These are phyloP conservation scores for Alternaria ethzedia DNA, from an alignment of 2,329 filamentous ascomycete genomes.

Conservation along the genomic window DNA sequence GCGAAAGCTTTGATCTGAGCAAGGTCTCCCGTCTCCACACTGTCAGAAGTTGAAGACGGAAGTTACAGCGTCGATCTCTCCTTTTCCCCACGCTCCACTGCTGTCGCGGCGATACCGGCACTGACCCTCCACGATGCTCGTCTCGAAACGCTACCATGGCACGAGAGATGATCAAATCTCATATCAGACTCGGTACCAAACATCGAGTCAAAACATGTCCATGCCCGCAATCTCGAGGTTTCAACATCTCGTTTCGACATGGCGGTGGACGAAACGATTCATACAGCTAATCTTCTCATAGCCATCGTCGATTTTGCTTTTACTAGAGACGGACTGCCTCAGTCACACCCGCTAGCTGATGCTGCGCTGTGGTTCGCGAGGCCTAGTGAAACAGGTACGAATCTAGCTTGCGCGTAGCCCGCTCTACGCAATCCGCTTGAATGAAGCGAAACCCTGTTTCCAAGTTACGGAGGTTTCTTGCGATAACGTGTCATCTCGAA, in stretches of 20 bases:
- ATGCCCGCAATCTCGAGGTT: neutral
- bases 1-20: slow-evolving; percentile 16
- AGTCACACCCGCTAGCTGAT: neutral
- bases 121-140: neutral
- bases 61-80: slow-evolving; percentile 25
- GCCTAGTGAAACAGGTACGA: slow-evolving; percentile 17
- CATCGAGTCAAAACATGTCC: neutral
- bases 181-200: neutral
- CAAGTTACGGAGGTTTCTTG: slow-evolving; percentile 3
- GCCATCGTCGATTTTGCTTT: neutral
- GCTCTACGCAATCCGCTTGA: slow-evolving; percentile 3
- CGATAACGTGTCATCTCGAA: slow-evolving; percentile 1
- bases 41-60: slow-evolving; percentile 15
- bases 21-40: slow-evolving; percentile 21
- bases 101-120: slow-evolving; percentile 4
- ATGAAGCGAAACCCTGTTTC: slow-evolving; percentile 9
- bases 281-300: neutral
- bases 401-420: slow-evolving; percentile 9
- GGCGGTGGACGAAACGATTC: neutral
- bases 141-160: slow-evolving; percentile 19
- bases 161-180: slow-evolving; percentile 6
- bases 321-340: neutral
- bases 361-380: slow-evolving; percentile 14
- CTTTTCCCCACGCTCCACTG: slow-evolving; percentile 18
- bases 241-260: slow-evolving; percentile 1